These are phyloP conservation scores for Osmanthus fragrans DNA, from an alignment of 257 asterid species.

Conservation along the genomic window DNA sequence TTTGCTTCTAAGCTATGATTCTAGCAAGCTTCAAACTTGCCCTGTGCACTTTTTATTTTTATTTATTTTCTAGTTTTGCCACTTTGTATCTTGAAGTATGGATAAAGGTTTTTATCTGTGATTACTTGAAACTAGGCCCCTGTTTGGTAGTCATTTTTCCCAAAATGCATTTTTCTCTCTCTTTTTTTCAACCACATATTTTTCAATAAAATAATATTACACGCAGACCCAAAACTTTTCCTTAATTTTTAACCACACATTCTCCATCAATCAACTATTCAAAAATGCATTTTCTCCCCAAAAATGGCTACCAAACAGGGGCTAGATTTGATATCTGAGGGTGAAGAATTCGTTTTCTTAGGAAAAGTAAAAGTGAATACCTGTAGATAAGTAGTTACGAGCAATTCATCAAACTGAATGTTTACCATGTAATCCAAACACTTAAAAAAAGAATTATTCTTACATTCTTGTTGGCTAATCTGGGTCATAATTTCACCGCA, in stretches of 20 bases:
- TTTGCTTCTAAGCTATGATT: not conserved
- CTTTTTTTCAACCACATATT: too few relatives aligned
- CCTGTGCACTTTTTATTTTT: not conserved
- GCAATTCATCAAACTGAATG: not conserved
- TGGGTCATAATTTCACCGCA: conserved; percentile 5
- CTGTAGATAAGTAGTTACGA: not conserved
- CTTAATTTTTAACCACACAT: too few relatives aligned
- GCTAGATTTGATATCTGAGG: not conserved
- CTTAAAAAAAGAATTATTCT: not conserved
- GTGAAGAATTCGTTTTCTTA: not conserved
- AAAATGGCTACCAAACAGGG: too few relatives aligned
- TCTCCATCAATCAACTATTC: too few relatives aligned
- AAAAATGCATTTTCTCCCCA: too few relatives aligned
- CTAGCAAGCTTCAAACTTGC: not conserved
- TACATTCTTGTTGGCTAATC: conserved; percentile 5
- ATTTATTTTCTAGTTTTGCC: not conserved
- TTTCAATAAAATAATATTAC: too few relatives aligned
- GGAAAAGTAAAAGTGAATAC: not conserved
- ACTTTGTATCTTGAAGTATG: not conserved
- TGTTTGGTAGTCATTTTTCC: too few relatives aligned
- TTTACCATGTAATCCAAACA: not conserved
- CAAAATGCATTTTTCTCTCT: too few relatives aligned
- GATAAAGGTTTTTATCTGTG: not conserved
- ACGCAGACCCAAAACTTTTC: too few relatives aligned
- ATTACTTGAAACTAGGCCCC: conserved; percentile 11